Evolutionary conservation across 2,329 filamentous ascomycete species (phyloP).

Genomic region (Graphiopsis chlorocephala): DNA sequence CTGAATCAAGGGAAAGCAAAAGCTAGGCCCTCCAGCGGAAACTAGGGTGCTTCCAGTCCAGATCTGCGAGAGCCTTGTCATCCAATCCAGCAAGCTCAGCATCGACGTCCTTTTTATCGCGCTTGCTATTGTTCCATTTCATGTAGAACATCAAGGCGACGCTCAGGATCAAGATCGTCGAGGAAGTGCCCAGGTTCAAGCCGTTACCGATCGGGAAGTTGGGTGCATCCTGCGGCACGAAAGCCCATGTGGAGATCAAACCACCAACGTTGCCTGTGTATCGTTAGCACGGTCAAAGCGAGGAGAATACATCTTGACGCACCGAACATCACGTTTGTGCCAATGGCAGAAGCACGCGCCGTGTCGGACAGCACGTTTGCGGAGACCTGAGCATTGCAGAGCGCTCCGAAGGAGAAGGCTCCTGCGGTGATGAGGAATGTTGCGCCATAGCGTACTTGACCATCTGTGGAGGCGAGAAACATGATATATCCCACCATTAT

Average conservation of each 20-base stretch:
- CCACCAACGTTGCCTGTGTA: conserved; percentile 63
- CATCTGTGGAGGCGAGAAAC: conserved; percentile 58
- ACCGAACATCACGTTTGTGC: conserved; percentile 64
- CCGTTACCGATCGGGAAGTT: conserved; percentile 70
- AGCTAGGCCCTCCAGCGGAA: conserved; percentile 47
- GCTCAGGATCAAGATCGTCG: conserved; percentile 53
- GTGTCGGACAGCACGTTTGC: conserved; percentile 72
- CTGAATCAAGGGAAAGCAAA: not conserved
- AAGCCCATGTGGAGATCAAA: conserved; percentile 31
- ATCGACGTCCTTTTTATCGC: conserved; percentile 55
- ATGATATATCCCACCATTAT: conserved; percentile 70
- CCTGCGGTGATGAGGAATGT: conserved; percentile 67
- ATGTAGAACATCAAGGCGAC: conserved; percentile 59
- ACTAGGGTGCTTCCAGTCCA: conserved; percentile 66
- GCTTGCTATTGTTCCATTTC: conserved; percentile 58
- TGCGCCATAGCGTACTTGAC: conserved; percentile 62
- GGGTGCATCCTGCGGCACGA: conserved; percentile 59
- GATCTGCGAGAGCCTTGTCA: conserved; percentile 54
- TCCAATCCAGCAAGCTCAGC: conserved; percentile 54
- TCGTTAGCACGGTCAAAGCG: not conserved
- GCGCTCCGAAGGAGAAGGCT: conserved; percentile 61
- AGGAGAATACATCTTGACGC: not conserved
- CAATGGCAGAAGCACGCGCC: conserved; percentile 64
- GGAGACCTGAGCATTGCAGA: conserved; percentile 65
- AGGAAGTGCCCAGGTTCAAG: conserved; percentile 63